Conservation (phyloP, 441 rosid genomes). For the Pelargonium cotyledonis region DNA sequence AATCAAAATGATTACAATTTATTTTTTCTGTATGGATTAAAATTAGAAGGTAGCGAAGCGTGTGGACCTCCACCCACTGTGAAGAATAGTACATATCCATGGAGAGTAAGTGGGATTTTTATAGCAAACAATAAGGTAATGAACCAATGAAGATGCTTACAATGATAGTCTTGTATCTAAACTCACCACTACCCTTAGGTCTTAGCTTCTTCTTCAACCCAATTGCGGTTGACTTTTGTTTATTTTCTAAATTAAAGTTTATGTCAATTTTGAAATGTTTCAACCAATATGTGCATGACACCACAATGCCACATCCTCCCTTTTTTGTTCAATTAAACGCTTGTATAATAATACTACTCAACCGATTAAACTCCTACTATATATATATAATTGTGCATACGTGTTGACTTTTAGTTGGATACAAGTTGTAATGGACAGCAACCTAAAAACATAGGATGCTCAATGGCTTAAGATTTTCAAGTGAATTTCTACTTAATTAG, state of each 20-base stretch:
- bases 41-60: neutral
- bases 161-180: neutral
- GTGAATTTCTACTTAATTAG: no score
- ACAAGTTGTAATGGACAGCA: no score
- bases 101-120: neutral
- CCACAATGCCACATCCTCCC: neutral
- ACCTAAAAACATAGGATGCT: no score
- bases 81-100: neutral
- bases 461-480: no score
- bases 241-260: no score
- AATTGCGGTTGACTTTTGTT: neutral
- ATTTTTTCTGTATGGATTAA: neutral
- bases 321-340: no score
- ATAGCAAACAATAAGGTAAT: neutral
- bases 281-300: neutral
- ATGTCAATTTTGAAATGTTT: neutral
- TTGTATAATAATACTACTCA: no score
- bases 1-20: neutral
- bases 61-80: neutral
- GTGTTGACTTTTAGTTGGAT: no score
- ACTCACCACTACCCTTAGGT: neutral
- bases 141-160: neutral
- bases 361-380: no score
- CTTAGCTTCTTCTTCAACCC: neutral
- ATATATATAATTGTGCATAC: no score